Evolutionary conservation across 2,329 filamentous ascomycete genomes (phyloP), one percentile per base, ranked within the genome.

Genomic region (Colletotrichum chrysophilum): DNA sequence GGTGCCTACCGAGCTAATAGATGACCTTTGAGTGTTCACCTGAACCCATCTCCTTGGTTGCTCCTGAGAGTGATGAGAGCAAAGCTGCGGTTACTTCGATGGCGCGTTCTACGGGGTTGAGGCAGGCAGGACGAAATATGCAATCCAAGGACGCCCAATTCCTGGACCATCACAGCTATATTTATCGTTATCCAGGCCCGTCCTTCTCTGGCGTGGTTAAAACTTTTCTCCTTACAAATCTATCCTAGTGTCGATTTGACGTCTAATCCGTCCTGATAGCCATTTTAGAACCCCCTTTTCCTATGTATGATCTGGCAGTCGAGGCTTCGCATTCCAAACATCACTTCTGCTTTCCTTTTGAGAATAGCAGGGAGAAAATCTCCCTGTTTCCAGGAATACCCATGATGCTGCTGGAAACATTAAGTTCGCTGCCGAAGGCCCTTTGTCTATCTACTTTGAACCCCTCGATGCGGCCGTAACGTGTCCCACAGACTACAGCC

Each of bases 141-240:
- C 5, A n/a, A 1, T 4, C 18, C 3, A n/a, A 48, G 0, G 5
- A 0, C 0, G 0, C 9, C 10, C 9, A n/a, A 43, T n/a, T 43
- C 0, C 43, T 48, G 10, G 43, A n/a, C 2, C 18, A 48, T 36
- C 14, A 12, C 38, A 12, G 18, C 18, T 0, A 43, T 43, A n/a
- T 5, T 18, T 18, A 43, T 38, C 6, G 4, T 38, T 38, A 2
- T 16, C 14, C 3, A 38, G 1, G 14, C 7, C 14, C 14, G 1
- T 16, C 14, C 1, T 2, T 38, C 36, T 38, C 3, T 16, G 36
- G 3, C 36, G 14, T 38, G 36, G 13, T 12, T 32, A 5, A 5
- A 32, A 5, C 4, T 32, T 2, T 32, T 18, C 14, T 3, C 1
- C 38, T 0, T 18, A n/a, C 8, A 43, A 0, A n/a, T 1, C 10